A percentile compares a stretch with the other conserved stretches of the same genome.
phyloP scores from a whole-genome alignment of 2,329 filamentous ascomycete species.

The Lachnellula occidentalis region DNA sequence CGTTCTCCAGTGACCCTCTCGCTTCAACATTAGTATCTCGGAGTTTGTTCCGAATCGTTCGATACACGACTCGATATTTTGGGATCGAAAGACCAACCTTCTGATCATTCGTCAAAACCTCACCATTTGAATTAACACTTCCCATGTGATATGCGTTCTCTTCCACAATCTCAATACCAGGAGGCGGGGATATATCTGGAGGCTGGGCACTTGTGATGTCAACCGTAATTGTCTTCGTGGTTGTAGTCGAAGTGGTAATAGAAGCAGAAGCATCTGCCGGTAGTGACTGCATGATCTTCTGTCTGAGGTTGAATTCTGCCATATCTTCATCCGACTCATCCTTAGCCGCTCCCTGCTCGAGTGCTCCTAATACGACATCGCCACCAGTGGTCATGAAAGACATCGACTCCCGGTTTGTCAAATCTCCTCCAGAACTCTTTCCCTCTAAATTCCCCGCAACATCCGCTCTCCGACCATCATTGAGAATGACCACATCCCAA shows the following conservation, averaged over 20 bases:
- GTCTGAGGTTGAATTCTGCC: conserved; percentile 44
- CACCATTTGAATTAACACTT: conserved; percentile 14
- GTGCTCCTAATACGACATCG: conserved; percentile 32
- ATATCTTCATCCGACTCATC: conserved; percentile 36
- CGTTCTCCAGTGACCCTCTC: conserved; percentile 23
- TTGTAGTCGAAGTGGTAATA: conserved; percentile 53
- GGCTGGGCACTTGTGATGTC: conserved; percentile 51
- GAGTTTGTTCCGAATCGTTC: conserved; percentile 48
- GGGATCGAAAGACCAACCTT: conserved; percentile 12
- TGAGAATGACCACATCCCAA: conserved; percentile 62
- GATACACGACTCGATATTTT: conserved; percentile 54
- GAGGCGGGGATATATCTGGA: conserved; percentile 48
- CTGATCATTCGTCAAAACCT: conserved; percentile 14
- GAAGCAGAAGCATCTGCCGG: conserved; percentile 53
- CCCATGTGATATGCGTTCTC: conserved; percentile 32
- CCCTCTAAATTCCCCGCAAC: conserved; percentile 34
- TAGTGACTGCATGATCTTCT: conserved; percentile 49
- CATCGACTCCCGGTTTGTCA: conserved; percentile 34
- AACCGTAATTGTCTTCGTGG: conserved; percentile 59
- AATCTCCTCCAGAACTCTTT: conserved; percentile 18
- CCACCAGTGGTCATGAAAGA: conserved; percentile 26
- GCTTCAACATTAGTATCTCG: conserved; percentile 36
- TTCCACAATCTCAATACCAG: conserved; percentile 55
- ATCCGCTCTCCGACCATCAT: conserved; percentile 53
- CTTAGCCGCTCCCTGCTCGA: conserved; percentile 33